Evolutionary conservation across 2,329 filamentous ascomycete species (phyloP), one percentile per base, ranked within the genome.

Genomic region (Colletotrichum orbiculare): DNA sequence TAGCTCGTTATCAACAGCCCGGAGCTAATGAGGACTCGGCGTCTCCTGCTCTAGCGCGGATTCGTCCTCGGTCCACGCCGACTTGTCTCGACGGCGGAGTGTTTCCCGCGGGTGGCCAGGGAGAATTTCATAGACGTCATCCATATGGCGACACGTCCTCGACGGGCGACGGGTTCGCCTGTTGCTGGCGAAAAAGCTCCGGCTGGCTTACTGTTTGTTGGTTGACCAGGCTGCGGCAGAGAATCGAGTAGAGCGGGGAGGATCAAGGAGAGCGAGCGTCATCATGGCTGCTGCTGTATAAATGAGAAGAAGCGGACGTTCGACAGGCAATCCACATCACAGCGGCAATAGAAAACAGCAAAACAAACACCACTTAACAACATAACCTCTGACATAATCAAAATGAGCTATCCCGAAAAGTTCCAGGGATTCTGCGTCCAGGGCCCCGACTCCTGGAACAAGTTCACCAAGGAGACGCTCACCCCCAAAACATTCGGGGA

Each of bases 361-460:
- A 48, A 41, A 15, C 1, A 13, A 42, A 8, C 15, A 41, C 3
- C 25, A 13, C 39, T 8, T 10, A 17, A 25, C 25, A 4, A 60
- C 12, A 48, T 12, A 4, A 25, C 34, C 13, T 8, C 3, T 12
- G 35, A 53, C 5, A 4, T 6, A 46, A 46, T 17, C 68, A 76
- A 43, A 47, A 80, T 81, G 78, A 78, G 78, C n/a, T 81, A 81
- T 54, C 80, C 79, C 8, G 79, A 82, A 10, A 81, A 77, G 2
- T 82, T 81, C 54, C 72, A 74, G 54, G 80, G 79, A 69, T 82
- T 80, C 71, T 77, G 75, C 66, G 78, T 80, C 66, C 77, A 81
- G 69, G 73, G 75, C 38, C 78, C 79, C 45, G 77, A 80, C 63
- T 72, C 74, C 4, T 82, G 79, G 79, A 80, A 77, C 68, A 69